phyloP scores from a whole-genome alignment of 179 eudicot genomes.

The Silene vulgaris region DNA sequence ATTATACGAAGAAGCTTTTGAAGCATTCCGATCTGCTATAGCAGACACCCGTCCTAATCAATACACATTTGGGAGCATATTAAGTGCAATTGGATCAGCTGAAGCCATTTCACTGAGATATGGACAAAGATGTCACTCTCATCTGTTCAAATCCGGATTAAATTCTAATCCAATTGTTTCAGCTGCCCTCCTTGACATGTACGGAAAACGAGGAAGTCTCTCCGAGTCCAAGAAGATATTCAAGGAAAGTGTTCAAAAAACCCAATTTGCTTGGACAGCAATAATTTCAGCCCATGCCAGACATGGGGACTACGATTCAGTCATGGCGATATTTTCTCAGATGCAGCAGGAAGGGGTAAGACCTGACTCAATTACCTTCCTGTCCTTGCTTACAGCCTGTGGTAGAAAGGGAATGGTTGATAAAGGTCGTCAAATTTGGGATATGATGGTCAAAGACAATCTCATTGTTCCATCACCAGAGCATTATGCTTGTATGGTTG shows the following conservation, averaged over 20 bases:
- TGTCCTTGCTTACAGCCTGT: conserved; percentile 75
- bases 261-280: conserved; percentile 85
- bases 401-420: conserved; percentile 86
- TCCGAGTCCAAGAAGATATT: conserved; percentile 56
- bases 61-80: conserved; percentile 73
- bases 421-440: conserved; percentile 59
- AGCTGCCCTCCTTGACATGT: conserved; percentile 85
- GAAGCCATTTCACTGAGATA: conserved; percentile 66
- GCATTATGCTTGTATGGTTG: conserved; percentile 87
- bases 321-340: conserved; percentile 53
- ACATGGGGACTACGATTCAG: conserved; percentile 76
- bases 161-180: conserved; percentile 51
- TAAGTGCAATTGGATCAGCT: conserved; percentile 74
- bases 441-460: conserved; percentile 51
- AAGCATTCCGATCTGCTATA: conserved; percentile 42
- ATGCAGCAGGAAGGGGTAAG: conserved; percentile 47
- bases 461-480: conserved; percentile 54
- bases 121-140: conserved; percentile 71
- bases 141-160: conserved; percentile 57
- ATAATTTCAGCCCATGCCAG: conserved; percentile 79
- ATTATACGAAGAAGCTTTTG: conserved; percentile 57
- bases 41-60: conserved; percentile 52
- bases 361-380: conserved; percentile 77
- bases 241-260: conserved; percentile 40
- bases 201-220: conserved; percentile 83